phyloP scores from a whole-genome alignment of 495 filamentous ascomycete species.

The Podospora pseudopauciseta region DNA sequence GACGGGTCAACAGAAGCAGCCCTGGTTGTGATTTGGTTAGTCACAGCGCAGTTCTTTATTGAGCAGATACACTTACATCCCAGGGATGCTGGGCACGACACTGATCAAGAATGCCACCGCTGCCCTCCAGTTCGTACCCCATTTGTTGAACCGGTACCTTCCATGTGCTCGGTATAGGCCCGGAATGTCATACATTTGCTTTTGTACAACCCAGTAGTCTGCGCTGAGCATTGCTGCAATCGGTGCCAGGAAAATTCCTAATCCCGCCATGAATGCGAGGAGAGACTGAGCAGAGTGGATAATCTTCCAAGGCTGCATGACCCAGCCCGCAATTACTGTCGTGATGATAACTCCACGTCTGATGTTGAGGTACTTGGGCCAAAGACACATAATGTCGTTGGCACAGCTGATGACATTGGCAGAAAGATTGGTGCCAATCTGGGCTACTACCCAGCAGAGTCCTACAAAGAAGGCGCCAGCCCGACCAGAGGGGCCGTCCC shows the following conservation, averaged over 20 bases:
- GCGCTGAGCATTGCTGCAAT: slow-evolving; percentile 48
- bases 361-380: slow-evolving; percentile 59
- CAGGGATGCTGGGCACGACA: slow-evolving; percentile 39
- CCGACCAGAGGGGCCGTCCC: slow-evolving; percentile 47
- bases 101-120: slow-evolving; percentile 40
- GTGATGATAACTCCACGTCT: slow-evolving; percentile 59
- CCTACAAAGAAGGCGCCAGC: slow-evolving; percentile 54
- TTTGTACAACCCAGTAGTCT: slow-evolving; percentile 50
- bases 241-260: slow-evolving; percentile 46
- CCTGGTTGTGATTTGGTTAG: slow-evolving; percentile 17
- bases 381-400: slow-evolving; percentile 60
- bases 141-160: slow-evolving; percentile 35
- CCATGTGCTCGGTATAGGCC: slow-evolving; percentile 38
- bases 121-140: slow-evolving; percentile 45
- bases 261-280: slow-evolving; percentile 54
- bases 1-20: slow-evolving; percentile 26
- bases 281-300: slow-evolving; percentile 55
- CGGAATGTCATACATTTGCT: slow-evolving; percentile 44
- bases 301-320: slow-evolving; percentile 63
- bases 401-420: slow-evolving; percentile 64
- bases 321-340: slow-evolving; percentile 54
- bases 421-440: slow-evolving; percentile 62
- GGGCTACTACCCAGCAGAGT: slow-evolving; percentile 50
- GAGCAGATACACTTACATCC: slow-evolving; percentile 30
- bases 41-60: neutral